A percentile compares a stretch with the other conserved stretches of the same genome.
Conservation (phyloP, 2,329 filamentous ascomycete genomes). For the Monascus ruber region DNA sequence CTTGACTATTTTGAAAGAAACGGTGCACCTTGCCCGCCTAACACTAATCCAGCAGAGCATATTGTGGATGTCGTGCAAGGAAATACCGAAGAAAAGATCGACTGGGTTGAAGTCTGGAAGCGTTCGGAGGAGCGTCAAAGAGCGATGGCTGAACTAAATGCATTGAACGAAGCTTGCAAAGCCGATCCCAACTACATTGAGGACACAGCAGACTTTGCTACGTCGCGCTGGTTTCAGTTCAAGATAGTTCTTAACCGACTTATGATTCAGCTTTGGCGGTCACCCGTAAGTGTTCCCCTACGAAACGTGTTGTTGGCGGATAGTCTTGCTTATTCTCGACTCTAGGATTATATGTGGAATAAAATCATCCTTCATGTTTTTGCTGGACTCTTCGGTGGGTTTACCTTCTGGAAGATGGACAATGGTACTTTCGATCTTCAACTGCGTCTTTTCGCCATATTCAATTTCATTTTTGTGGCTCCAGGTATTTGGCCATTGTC, state of each 20-base stretch:
- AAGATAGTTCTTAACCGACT: conserved; percentile 23
- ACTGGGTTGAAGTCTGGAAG: conserved; percentile 25
- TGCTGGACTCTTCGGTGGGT: conserved; percentile 49
- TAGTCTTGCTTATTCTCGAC: background rate
- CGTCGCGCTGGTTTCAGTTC: conserved; percentile 30
- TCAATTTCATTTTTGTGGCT: conserved; percentile 54
- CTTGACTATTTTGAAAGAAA: conserved; percentile 41
- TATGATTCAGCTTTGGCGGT: conserved; percentile 22
- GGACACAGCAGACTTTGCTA: conserved; percentile 26
- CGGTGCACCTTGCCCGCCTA: conserved; percentile 41
- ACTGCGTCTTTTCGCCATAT: conserved; percentile 47
- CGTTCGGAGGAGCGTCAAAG: conserved; percentile 16
- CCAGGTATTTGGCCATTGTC: conserved; percentile 20
- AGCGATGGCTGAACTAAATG: conserved; percentile 15
- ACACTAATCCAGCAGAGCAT: conserved; percentile 43
- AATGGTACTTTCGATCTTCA: conserved; percentile 41
- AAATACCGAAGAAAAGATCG: conserved; percentile 9
- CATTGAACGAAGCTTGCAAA: conserved; percentile 12
- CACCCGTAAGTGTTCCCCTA: conserved; percentile 14
- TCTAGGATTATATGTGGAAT: conserved; percentile 35
- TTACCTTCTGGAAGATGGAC: conserved; percentile 51
- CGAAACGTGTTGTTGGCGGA: background rate
- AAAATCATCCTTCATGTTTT: conserved; percentile 42
- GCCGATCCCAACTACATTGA: conserved; percentile 14
- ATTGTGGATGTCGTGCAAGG: conserved; percentile 30